phyloP scores from a whole-genome alignment of 164 flowering plant genomes.

The Vitis amurensis region DNA sequence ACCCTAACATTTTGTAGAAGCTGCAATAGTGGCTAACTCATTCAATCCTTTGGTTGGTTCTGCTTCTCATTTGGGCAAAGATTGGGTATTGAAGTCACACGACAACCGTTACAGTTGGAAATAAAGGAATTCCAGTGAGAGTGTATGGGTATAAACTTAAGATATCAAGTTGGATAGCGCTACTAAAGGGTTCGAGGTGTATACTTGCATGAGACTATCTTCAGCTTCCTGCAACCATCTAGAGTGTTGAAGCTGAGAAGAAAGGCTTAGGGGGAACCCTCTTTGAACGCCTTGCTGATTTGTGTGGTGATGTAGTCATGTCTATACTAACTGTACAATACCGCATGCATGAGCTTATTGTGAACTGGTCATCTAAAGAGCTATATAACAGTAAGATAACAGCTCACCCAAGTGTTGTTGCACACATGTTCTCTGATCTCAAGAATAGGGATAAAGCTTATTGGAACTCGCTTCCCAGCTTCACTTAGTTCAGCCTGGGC shows the following conservation, averaged over 20 bases:
- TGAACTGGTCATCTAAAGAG: constrained; percentile 67
- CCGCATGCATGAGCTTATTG: constrained; percentile 95
- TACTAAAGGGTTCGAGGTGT: constrained; percentile 78
- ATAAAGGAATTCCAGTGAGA: too few species aligned
- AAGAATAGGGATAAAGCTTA: constrained; percentile 28
- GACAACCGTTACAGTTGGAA: too few species aligned
- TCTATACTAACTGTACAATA: constrained; percentile 98
- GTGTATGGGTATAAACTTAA: constrained; percentile 38
- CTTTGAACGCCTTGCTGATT: constrained; percentile 85
- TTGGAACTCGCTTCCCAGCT: too few species aligned
- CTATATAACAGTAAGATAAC: constrained; percentile 56
- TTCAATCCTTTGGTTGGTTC: too few species aligned
- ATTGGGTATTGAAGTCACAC: too few species aligned
- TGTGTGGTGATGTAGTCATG: constrained; percentile 78
- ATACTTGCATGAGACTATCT: too few species aligned
- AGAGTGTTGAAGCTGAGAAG: not conserved
- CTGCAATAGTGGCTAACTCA: too few species aligned
- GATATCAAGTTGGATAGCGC: constrained; percentile 94
- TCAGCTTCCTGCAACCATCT: too few species aligned
- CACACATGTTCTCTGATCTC: constrained; percentile 83
- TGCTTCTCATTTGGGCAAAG: too few species aligned
- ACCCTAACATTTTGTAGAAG: constrained; percentile 4
- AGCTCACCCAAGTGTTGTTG: constrained; percentile 95
- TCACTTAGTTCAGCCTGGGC: too few species aligned
- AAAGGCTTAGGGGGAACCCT: constrained; percentile 96